phyloP scores from a whole-genome alignment of 2,329 filamentous ascomycete species.

The Zarea fungicola region DNA sequence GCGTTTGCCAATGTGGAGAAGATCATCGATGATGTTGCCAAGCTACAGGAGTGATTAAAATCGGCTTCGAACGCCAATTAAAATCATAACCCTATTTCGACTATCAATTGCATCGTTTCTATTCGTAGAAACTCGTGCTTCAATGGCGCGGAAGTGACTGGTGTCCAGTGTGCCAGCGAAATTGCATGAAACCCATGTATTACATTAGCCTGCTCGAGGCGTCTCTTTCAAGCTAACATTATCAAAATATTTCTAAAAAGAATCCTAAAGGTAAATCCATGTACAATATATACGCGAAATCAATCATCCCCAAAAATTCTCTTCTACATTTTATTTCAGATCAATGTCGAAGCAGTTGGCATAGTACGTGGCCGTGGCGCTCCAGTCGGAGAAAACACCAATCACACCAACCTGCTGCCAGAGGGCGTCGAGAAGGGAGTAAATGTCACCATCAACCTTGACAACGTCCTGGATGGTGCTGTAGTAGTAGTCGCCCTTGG shows the following conservation, averaged over 20 bases:
- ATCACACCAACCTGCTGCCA: constrained; percentile 54
- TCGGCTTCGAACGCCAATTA: too few species aligned
- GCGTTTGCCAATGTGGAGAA: constrained; percentile 14
- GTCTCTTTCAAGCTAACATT: too few species aligned
- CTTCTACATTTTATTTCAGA: neutral
- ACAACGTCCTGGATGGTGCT: constrained; percentile 48
- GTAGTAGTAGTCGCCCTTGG: constrained; percentile 51
- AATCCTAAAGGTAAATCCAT: neutral
- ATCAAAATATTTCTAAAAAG: too few species aligned
- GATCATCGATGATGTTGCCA: neutral
- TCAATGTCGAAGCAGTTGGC: constrained; percentile 59
- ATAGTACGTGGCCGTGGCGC: constrained; percentile 63
- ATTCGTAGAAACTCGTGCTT: too few species aligned
- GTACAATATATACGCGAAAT: too few species aligned
- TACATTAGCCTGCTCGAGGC: too few species aligned
- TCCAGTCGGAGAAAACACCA: constrained; percentile 66
- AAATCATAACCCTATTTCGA: too few species aligned
- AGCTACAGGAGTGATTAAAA: neutral
- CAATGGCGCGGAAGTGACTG: too few species aligned
- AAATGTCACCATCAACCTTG: constrained; percentile 61
- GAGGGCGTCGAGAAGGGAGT: constrained; percentile 60
- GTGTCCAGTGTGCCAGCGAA: too few species aligned
- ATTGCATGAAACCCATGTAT: too few species aligned
- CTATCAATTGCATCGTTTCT: too few species aligned
- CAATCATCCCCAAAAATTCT: too few species aligned